Evolutionary conservation across 164 flowering plant genomes (phyloP).

Genomic region (Tinospora cordifolia): DNA sequence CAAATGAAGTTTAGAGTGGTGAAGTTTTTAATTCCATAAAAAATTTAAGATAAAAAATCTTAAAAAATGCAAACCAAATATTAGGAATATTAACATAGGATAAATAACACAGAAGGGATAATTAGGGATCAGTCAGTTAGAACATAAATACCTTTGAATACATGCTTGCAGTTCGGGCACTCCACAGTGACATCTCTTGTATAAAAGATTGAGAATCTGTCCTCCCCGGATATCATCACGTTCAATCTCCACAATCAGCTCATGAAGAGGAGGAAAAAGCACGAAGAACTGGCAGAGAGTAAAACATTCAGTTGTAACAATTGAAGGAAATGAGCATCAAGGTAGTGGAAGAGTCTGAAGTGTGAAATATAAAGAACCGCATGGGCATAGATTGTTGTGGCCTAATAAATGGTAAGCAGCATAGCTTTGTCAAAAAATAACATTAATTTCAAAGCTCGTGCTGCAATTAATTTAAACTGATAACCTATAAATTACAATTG

Average conservation of each 20-base stretch:
- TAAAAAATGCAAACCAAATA: neutral
- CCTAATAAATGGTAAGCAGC: neutral
- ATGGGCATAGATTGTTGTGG: neutral
- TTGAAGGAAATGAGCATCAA: neutral
- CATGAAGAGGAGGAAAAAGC: slow-evolving; percentile 81
- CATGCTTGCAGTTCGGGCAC: slow-evolving; percentile 94
- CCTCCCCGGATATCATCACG: slow-evolving; percentile 87
- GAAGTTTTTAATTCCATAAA: neutral
- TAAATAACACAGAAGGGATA: neutral
- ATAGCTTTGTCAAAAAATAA: neutral
- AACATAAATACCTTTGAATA: slow-evolving; percentile 62
- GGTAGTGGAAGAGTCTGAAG: neutral
- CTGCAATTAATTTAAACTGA: neutral
- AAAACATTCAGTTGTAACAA: slow-evolving; percentile 6
- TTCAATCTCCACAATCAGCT: slow-evolving; percentile 84
- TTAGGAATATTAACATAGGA: neutral
- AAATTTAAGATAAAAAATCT: too few species aligned
- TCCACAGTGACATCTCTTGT: slow-evolving; percentile 92
- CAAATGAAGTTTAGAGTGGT: neutral
- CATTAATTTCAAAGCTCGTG: neutral
- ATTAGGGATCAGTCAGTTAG: neutral
- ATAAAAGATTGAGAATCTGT: slow-evolving; percentile 78
- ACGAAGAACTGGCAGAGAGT: slow-evolving; percentile 61
- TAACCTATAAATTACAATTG: neutral
- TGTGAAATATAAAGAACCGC: neutral